Percentiles rank a stretch among this genome's conserved stretches.
These are phyloP conservation scores for Penicillium pancosmium DNA, from an alignment of 495 filamentous ascomycete species.

Conservation along the genomic window DNA sequence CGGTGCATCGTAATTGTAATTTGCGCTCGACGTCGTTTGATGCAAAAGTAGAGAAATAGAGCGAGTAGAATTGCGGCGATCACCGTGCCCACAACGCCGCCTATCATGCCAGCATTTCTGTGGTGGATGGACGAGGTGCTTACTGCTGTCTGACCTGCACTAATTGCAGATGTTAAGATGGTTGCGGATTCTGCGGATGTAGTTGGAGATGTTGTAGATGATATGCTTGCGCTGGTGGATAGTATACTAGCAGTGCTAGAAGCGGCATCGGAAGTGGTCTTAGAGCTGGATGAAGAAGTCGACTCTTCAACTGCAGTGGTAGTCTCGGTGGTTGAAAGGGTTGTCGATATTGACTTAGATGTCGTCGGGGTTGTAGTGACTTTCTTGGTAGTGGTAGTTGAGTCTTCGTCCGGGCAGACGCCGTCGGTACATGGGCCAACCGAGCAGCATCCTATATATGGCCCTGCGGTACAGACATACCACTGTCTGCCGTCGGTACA, in stretches of 20 bases:
- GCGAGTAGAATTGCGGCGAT: slow-evolving; percentile 22
- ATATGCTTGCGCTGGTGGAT: neutral
- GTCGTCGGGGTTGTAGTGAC: slow-evolving; percentile 4
- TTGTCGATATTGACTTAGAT: slow-evolving; percentile 1
- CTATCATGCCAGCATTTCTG: slow-evolving; percentile 28
- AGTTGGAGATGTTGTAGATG: neutral
- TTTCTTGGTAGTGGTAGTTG: neutral
- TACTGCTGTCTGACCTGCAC: neutral
- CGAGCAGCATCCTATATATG: slow-evolving; percentile 43
- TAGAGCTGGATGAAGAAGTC: neutral
- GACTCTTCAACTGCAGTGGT: neutral
- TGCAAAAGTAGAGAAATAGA: slow-evolving; percentile 24
- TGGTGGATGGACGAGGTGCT: slow-evolving; percentile 9
- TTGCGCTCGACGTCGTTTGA: slow-evolving; percentile 20
- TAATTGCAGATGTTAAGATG: slow-evolving; percentile 1
- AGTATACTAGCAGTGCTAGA: neutral
- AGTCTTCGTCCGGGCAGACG: slow-evolving; percentile 35
- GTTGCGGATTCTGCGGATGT: slow-evolving; percentile 5
- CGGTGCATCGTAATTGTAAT: slow-evolving; percentile 9
- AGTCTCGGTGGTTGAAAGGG: slow-evolving; percentile 1
- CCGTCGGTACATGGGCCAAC: slow-evolving; percentile 39
- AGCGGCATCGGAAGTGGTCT: neutral
- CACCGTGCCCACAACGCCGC: slow-evolving; percentile 31
- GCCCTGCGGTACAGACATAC: slow-evolving; percentile 36
- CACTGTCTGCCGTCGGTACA: slow-evolving; percentile 26